phyloP scores from a whole-genome alignment of 768 basidiomycete species.

The Psilocybe tampanensis region DNA sequence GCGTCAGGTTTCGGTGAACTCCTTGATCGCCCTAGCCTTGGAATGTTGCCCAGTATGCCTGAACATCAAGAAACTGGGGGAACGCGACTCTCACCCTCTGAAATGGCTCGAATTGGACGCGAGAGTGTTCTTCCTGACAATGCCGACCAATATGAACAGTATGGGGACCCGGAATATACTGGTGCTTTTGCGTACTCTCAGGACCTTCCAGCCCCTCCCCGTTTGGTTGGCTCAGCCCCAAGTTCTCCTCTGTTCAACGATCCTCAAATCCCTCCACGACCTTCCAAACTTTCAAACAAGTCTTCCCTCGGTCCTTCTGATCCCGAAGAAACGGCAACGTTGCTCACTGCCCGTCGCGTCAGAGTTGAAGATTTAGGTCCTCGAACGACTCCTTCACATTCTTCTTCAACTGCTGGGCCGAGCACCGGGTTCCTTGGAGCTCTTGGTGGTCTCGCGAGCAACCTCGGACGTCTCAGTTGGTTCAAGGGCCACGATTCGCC shows the following conservation, averaged over 20 bases:
- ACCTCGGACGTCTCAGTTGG: conserved; percentile 59
- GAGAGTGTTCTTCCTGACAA: conserved; percentile 35
- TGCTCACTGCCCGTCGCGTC: conserved; percentile 56
- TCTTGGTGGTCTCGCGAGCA: conserved; percentile 48
- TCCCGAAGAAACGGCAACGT: conserved; percentile 47
- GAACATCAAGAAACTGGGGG: conserved; percentile 35
- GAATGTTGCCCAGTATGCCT: conserved; percentile 32
- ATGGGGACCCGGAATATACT: conserved; percentile 24
- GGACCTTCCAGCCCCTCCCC: conserved; percentile 34
- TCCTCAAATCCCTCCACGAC: conserved; percentile 15
- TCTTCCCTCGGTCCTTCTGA: conserved; percentile 31
- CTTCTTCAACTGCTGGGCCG: conserved; percentile 16
- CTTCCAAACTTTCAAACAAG: conserved; percentile 30
- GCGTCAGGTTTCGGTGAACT: conserved; percentile 46
- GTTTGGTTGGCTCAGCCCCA: conserved; percentile 32
- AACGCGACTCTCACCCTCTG: conserved; percentile 35
- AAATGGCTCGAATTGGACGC: conserved; percentile 38
- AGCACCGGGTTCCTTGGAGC: conserved; percentile 32
- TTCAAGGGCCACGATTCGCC: conserved; percentile 43
- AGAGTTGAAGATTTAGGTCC: conserved; percentile 39
- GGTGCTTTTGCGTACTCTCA: conserved; percentile 33
- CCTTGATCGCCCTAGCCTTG: conserved; percentile 44
- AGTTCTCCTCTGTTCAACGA: conserved; percentile 22
- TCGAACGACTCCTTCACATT: conserved; percentile 24
- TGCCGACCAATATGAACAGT: conserved; percentile 17